These are phyloP conservation scores for Capsicum baccatum DNA, from an alignment of 257 asterid species.

Conservation along the genomic window DNA sequence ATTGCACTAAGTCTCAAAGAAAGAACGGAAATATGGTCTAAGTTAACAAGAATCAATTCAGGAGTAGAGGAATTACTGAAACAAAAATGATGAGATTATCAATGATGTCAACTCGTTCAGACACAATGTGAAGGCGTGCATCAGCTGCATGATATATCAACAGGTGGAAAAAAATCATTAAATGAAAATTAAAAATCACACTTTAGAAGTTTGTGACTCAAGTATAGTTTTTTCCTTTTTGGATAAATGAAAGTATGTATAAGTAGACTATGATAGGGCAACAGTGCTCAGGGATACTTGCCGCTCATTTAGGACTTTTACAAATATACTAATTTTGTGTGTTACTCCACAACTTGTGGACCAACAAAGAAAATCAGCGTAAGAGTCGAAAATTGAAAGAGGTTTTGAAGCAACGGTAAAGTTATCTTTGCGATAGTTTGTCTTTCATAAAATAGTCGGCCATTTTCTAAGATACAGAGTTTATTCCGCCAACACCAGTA, in stretches of 20 bases:
- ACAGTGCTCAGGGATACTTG: background rate
- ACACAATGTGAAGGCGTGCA: constrained; percentile 98
- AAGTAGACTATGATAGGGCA: background rate
- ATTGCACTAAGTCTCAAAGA: constrained; percentile 31
- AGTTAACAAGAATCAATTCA: constrained; percentile 6
- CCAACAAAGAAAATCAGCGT: no score
- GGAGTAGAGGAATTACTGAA: constrained; percentile 59
- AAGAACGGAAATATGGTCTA: background rate
- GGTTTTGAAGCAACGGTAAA: no score
- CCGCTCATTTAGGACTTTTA: background rate
- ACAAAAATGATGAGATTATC: constrained; percentile 89
- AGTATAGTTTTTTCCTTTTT: background rate
- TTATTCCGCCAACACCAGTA: no score
- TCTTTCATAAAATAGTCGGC: no score
- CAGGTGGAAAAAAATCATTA: constrained; percentile 29
- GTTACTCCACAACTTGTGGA: no score
- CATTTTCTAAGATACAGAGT: no score
- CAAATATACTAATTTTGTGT: background rate
- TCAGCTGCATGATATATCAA: constrained; percentile 69
- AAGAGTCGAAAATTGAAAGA: no score
- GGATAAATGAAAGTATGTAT: background rate
- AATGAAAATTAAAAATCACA: constrained; percentile 26
- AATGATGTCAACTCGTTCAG: constrained; percentile 93
- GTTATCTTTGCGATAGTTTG: no score
- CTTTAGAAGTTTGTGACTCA: constrained; percentile 21